Evolutionary conservation across 2,329 filamentous ascomycete genomes (phyloP).

Genomic region (Phyllosticta ampelicida): DNA sequence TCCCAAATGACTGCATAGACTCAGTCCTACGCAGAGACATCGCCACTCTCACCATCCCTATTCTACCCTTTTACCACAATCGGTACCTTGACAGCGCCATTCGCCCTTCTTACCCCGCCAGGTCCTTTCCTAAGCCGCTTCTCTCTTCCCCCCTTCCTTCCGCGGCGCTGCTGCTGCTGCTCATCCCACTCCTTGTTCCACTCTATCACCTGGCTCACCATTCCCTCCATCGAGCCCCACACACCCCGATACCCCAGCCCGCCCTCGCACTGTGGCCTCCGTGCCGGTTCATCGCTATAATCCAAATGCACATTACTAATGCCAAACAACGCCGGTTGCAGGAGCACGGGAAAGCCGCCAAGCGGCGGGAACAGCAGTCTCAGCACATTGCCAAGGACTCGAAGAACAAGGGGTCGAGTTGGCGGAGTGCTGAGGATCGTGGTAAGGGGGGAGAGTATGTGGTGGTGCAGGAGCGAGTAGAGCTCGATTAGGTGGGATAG

Average conservation of each 20-base stretch:
- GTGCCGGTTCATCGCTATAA: conserved; percentile 29
- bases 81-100: too few species aligned
- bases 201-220: conserved; percentile 22
- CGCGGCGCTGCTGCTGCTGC: neutral
- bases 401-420: neutral
- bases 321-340: conserved; percentile 31
- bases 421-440: neutral
- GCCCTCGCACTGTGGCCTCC: conserved; percentile 17
- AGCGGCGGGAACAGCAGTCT: conserved; percentile 17
- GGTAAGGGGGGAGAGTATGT: conserved; percentile 8
- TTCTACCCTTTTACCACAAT: too few species aligned
- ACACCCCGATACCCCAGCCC: conserved; percentile 33
- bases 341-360: conserved; percentile 23
- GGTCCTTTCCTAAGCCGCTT: too few species aligned
- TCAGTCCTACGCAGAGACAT: too few species aligned
- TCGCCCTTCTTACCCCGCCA: too few species aligned
- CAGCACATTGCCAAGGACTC: neutral
- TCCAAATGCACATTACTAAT: conserved; percentile 27
- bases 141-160: too few species aligned
- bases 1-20: too few species aligned
- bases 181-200: conserved; percentile 27
- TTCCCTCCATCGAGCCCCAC: conserved; percentile 32
- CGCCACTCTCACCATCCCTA: too few species aligned
- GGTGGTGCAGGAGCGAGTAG: conserved; percentile 22
- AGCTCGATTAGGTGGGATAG: conserved; percentile 30